These are phyloP conservation scores for Diaporthe sp. DNA, from an alignment of 2,329 filamentous ascomycete species.

Conservation along the genomic window DNA sequence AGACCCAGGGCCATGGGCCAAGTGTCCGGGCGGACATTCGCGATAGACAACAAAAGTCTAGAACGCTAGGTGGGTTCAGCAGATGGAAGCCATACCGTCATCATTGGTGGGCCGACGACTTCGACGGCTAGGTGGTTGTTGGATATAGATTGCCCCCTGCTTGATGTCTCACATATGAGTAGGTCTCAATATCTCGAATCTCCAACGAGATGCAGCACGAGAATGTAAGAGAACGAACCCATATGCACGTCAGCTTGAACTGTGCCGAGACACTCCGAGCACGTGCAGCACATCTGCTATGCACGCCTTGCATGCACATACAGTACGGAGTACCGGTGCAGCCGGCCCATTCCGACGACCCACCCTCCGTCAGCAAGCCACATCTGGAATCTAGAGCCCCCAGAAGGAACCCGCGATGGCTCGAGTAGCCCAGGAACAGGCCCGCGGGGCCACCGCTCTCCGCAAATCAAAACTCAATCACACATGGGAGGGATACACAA, in stretches of 20 bases:
- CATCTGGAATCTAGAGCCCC: neutral
- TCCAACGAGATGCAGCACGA: neutral
- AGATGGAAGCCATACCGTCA: neutral
- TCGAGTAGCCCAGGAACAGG: conserved; percentile 16
- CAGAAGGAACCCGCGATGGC: conserved; percentile 8
- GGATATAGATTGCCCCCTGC: conserved; percentile 17
- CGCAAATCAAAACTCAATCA: neutral
- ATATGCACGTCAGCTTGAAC: conserved; percentile 16
- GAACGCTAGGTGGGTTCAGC: neutral
- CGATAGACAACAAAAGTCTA: neutral
- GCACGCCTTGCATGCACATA: conserved; percentile 11
- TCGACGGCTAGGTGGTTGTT: conserved; percentile 2
- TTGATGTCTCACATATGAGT: neutral
- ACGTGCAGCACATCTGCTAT: neutral
- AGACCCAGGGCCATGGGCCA: neutral
- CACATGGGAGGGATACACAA: neutral
- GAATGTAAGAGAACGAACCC: conserved; percentile 7
- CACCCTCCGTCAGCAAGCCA: conserved; percentile 23
- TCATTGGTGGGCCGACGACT: neutral
- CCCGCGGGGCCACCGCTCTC: neutral
- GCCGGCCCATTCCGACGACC: conserved; percentile 28
- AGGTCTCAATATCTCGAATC: neutral
- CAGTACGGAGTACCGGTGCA: neutral
- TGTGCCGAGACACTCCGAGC: conserved; percentile 1
- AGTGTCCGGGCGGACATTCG: neutral